Conservation (phyloP, 129 eudicot species). For the Pittosporum tobira region DNA sequence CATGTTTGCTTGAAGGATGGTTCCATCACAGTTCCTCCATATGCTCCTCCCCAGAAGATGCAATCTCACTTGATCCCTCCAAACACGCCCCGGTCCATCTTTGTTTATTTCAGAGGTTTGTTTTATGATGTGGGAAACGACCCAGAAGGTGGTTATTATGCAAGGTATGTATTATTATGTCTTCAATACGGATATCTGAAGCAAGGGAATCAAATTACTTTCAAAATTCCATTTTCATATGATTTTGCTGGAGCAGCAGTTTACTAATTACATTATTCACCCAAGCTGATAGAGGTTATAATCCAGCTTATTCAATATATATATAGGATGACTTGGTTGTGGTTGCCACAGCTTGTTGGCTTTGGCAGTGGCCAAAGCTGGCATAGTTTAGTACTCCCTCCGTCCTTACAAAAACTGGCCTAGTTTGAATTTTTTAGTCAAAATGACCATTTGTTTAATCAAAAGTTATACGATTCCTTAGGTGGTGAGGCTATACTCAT, state of each 20-base stretch:
- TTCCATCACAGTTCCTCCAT: constrained; percentile 89
- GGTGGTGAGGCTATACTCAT: no score
- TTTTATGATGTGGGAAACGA: constrained; percentile 95
- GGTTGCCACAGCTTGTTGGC: no score
- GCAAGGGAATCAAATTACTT: neutral
- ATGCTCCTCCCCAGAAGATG: constrained; percentile 95
- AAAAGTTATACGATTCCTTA: no score
- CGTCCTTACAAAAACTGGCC: no score
- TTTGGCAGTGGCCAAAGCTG: no score
- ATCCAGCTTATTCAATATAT: neutral
- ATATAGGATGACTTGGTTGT: no score
- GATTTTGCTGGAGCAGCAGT: neutral
- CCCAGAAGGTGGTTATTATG: constrained; percentile 99
- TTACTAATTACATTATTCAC: neutral
- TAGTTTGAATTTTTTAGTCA: no score
- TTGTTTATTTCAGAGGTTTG: constrained; percentile 92
- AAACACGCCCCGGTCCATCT: constrained; percentile 79
- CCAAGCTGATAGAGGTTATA: neutral
- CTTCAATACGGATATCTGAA: constrained; percentile 5
- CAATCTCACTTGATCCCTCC: constrained; percentile 91
- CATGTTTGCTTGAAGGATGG: constrained; percentile 93
- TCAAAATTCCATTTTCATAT: neutral
- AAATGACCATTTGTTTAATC: no score
- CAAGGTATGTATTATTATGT: constrained; percentile 44
- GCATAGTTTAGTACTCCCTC: no score